Base-by-base conservation (phyloP, 163 green algal species). In the Coccomyxa subellipsoidea region DNA sequence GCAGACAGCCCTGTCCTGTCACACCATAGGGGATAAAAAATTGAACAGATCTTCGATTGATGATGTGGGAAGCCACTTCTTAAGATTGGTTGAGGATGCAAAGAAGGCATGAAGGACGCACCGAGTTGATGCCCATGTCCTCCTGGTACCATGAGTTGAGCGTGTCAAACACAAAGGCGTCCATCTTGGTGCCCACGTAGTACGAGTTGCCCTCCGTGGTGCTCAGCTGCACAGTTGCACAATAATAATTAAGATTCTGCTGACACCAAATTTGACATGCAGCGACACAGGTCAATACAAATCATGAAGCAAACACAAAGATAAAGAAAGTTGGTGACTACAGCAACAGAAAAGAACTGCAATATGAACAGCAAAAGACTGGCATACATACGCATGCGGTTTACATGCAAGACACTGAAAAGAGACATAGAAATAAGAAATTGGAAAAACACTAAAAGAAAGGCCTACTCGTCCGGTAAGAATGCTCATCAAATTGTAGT, bases 131-230 rank as follows among this genome's bases (percentile, higher is more conserved):
- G 66, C 66, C 66, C 66, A 73, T 73, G 66, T 82, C 78, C 78
- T 82, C 78, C 27, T 77, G 36, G 54, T 77, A 82, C 78, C 78
- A 82, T 7, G 35, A 9, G 27, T 66, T 66, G 25, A 82, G 35
- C 1, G 54, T 77, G 54, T 82, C 38, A 35, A 59, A 82, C 36
- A 82, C 78, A 54, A 77, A 77, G 9, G 59, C 54, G 38, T 82
- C 37, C 29, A 82, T 82, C 70, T 77, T 77, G n/a, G 78, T 82
- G 36, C 54, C 78, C 59, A 82, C 78, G 35, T 82, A 69, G 78
- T 78, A 82, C 15, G 31, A 35, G 27, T 77, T n/a, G 27, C 66
- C 66, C 27, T 77, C 59, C 8, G 40, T 82, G 34, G 59, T 77
- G 10, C 31, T 77, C 36, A 82, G 9, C 78, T 82, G 78, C 35